Evolutionary conservation across 352 stramenopile species (phyloP).

Genomic region (Phytophthora tubulina): DNA sequence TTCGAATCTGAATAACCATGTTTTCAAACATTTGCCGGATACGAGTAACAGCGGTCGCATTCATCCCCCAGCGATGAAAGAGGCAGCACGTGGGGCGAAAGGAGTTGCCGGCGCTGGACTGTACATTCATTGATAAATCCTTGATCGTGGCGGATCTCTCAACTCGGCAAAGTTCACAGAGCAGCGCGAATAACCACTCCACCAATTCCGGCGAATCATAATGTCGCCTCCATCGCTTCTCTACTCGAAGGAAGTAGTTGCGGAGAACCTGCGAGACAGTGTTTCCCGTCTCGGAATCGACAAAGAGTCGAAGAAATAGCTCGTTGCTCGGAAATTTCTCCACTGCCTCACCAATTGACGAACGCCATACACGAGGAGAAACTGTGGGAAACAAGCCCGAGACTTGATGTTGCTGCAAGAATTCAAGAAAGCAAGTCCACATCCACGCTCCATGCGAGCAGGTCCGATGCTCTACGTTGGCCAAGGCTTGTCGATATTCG

Average conservation of each 20-base stretch:
- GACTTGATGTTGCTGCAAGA: constrained; percentile 67
- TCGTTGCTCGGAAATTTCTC: constrained; percentile 51
- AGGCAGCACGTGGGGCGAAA: constrained; percentile 59
- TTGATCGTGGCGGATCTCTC: constrained; percentile 49
- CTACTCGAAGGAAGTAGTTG: constrained; percentile 60
- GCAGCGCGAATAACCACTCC: constrained; percentile 82
- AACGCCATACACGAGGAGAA: constrained; percentile 66
- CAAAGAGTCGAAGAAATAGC: constrained; percentile 75
- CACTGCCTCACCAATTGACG: constrained; percentile 48
- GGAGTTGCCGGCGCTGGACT: constrained; percentile 1
- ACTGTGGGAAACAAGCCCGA: constrained; percentile 43
- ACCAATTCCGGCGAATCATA: constrained; percentile 70
- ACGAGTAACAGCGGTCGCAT: constrained; percentile 58
- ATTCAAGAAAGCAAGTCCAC: constrained; percentile 59
- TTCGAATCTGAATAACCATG: constrained; percentile 66
- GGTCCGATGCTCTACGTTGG: constrained; percentile 8
- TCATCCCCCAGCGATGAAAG: constrained; percentile 72
- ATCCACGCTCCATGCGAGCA: constrained; percentile 48
- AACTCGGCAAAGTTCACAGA: constrained; percentile 69
- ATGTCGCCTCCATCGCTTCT: constrained; percentile 57
- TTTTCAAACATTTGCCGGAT: constrained; percentile 73
- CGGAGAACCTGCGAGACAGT: constrained; percentile 80
- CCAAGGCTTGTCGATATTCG: constrained; percentile 50
- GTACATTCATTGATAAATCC: constrained; percentile 7
- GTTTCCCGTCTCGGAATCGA: constrained; percentile 75